phyloP scores from a whole-genome alignment of 2,329 filamentous ascomycete genomes.

The Talaromyces sp. region DNA sequence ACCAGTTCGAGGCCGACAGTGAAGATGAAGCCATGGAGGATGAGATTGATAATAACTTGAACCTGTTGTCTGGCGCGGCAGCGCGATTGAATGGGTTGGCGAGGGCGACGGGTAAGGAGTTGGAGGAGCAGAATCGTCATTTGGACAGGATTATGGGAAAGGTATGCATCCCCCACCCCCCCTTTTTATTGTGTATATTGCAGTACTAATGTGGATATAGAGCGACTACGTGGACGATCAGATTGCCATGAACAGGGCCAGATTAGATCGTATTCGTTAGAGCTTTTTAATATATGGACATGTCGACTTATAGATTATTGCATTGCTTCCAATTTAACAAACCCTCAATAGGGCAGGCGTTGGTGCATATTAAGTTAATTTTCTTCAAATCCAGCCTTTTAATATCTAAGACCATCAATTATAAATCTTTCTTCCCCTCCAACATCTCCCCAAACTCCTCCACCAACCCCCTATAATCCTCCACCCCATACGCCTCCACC shows the following conservation, averaged over 20 bases:
- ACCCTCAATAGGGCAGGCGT: constrained; percentile 1
- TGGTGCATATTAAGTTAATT: background rate
- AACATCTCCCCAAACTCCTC: constrained; percentile 34
- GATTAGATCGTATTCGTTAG: constrained; percentile 58
- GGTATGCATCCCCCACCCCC: too few species aligned
- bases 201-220: constrained; percentile 46
- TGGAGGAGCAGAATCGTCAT: constrained; percentile 73
- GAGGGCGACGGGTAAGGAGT: constrained; percentile 69
- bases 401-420: background rate
- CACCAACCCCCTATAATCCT: constrained; percentile 44
- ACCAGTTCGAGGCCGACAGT: constrained; percentile 74
- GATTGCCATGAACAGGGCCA: constrained; percentile 73
- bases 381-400: background rate
- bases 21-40: constrained; percentile 68
- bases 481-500: constrained; percentile 39
- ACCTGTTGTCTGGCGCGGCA: constrained; percentile 61
- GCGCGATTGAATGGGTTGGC: constrained; percentile 71
- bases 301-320: background rate
- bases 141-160: constrained; percentile 76
- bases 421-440: constrained; percentile 4
- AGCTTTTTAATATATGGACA: background rate
- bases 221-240: constrained; percentile 80
- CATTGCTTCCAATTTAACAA: background rate
- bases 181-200: constrained; percentile 11
- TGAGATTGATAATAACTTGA: constrained; percentile 67